Evolutionary conservation across 768 basidiomycete species (phyloP).

Genomic region (Lactarius psammicola): DNA sequence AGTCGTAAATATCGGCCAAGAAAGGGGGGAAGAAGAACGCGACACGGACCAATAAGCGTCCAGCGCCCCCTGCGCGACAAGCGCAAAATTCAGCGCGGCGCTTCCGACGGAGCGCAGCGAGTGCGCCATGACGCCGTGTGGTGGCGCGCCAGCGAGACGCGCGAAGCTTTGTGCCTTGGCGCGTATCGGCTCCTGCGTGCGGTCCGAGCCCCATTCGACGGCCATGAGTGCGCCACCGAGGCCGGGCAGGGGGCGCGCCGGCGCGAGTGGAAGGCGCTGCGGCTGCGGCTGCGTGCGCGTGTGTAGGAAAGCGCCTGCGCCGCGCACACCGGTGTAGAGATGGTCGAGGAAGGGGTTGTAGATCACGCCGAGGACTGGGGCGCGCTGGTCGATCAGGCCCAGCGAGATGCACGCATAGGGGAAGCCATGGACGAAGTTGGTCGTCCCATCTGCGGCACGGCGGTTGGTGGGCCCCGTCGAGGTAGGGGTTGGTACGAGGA

Average conservation of each 20-base stretch:
- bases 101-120: conserved; percentile 81
- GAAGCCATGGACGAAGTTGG: conserved; percentile 85
- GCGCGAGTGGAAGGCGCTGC: conserved; percentile 62
- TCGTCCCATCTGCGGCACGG: conserved; percentile 65
- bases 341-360: conserved; percentile 84
- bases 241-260: conserved; percentile 56
- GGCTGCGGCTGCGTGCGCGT: conserved; percentile 35
- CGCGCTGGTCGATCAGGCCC: conserved; percentile 78
- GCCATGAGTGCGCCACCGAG: conserved; percentile 74
- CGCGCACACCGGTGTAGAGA: conserved; percentile 77
- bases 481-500: neutral
- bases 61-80: conserved; percentile 85
- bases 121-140: conserved; percentile 75
- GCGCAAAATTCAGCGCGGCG: conserved; percentile 75
- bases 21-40: neutral
- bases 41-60: conserved; percentile 79
- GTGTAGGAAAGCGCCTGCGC: conserved; percentile 71
- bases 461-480: neutral
- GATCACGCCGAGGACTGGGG: conserved; percentile 86
- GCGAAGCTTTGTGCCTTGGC: conserved; percentile 67
- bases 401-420: conserved; percentile 90
- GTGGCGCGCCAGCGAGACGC: conserved; percentile 70
- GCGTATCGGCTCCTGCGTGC: conserved; percentile 49
- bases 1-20: too few relatives aligned
- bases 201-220: conserved; percentile 88